phyloP scores from a whole-genome alignment of 2,329 filamentous ascomycete genomes.

The Phaeosphaeriaceae sp. region DNA sequence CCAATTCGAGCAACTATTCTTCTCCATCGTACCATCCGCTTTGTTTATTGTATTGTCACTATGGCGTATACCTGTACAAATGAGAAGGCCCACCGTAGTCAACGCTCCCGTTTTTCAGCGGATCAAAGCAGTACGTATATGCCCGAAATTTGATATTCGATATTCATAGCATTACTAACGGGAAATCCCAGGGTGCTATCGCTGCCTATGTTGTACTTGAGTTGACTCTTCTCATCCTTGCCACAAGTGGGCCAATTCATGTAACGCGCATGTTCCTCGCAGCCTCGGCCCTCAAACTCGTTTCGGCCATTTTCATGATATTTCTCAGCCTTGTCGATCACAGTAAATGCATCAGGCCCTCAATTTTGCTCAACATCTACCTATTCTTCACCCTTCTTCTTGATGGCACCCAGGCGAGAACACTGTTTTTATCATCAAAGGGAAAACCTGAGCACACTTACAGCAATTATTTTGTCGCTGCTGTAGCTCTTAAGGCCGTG shows the following conservation, averaged over 20 bases:
- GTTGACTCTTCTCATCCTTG: conserved; percentile 36
- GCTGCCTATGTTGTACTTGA: conserved; percentile 25
- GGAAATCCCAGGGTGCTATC: conserved; percentile 19
- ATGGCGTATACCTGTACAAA: conserved; percentile 36
- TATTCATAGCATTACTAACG: conserved; percentile 7
- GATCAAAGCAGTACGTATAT: conserved; percentile 8
- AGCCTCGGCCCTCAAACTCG: conserved; percentile 32
- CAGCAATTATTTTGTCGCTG: conserved; percentile 14
- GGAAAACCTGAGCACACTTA: conserved; percentile 8
- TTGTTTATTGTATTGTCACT: conserved; percentile 40
- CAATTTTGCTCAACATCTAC: conserved; percentile 19
- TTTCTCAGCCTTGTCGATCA: conserved; percentile 20
- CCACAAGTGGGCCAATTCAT: conserved; percentile 14
- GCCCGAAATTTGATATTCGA: conserved; percentile 1
- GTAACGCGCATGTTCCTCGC: conserved; percentile 31
- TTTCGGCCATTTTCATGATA: conserved; percentile 24
- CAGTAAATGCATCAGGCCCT: conserved; percentile 18
- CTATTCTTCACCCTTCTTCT: conserved; percentile 21
- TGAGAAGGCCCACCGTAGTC: conserved; percentile 39
- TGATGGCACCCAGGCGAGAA: conserved; percentile 18
- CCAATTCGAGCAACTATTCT: conserved; percentile 44
- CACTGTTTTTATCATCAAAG: conserved; percentile 15
- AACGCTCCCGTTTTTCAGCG: conserved; percentile 22
- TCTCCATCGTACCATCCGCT: conserved; percentile 38
- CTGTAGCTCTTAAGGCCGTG: conserved; percentile 23